Conservation (phyloP, 306 rosid genomes). For the Cicer cuneatum region DNA sequence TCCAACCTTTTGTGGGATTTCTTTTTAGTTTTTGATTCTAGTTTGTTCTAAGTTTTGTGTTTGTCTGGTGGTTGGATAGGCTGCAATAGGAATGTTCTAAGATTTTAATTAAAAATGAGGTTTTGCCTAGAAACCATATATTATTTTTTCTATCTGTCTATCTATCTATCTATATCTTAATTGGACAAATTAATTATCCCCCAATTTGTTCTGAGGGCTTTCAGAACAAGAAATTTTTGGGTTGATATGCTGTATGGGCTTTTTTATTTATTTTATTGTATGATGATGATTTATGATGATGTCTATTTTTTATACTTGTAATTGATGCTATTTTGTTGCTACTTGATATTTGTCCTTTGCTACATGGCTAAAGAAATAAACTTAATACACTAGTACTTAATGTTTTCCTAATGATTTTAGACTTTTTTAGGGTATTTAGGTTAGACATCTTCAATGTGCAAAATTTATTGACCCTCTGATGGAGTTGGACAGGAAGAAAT, state of each 20-base stretch:
- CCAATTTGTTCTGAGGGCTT: neutral
- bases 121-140: neutral
- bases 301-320: neutral
- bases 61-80: conserved; percentile 16
- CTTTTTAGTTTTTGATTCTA: conserved; percentile 15
- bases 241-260: neutral
- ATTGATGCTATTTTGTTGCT: neutral
- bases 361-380: neutral
- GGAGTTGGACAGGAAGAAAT: conserved; percentile 6
- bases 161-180: conserved; percentile 6
- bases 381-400: neutral
- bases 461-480: neutral
- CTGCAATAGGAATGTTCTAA: conserved; percentile 5
- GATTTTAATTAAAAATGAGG: neutral
- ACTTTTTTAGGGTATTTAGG: conserved; percentile 12
- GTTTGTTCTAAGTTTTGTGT: neutral
- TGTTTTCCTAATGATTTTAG: neutral
- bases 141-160: conserved; percentile 9
- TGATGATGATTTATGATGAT: neutral
- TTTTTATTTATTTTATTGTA: neutral
- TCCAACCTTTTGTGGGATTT: neutral
- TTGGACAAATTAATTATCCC: conserved; percentile 1
- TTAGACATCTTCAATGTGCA: neutral
- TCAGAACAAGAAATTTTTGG: neutral
- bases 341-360: neutral